Evolutionary conservation across 1,284 basidiomycete species (phyloP).

Genomic region (Ganoderma lingzhi): DNA sequence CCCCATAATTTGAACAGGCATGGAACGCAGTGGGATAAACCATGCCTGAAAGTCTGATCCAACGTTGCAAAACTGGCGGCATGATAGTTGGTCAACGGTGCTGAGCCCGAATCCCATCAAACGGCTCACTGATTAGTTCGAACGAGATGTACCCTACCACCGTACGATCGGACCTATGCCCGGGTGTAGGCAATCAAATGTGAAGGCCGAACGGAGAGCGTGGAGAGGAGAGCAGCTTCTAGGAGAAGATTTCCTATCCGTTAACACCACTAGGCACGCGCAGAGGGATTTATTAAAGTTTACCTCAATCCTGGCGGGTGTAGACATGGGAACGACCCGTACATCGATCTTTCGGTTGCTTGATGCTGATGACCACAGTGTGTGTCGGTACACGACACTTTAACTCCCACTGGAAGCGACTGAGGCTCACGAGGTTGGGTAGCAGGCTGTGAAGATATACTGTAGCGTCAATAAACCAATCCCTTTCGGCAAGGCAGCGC

Average conservation of each 20-base stretch:
- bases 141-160: too few relatives aligned
- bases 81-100: neutral
- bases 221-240: neutral
- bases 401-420: neutral
- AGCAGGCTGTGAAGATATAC: neutral
- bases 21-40: too few relatives aligned
- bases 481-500: neutral
- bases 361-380: conserved; percentile 4
- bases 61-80: too few relatives aligned
- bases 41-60: too few relatives aligned
- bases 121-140: neutral
- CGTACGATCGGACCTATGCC: neutral
- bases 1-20: too few relatives aligned
- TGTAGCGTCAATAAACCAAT: neutral
- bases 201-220: neutral
- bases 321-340: neutral
- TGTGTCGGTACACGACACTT: neutral
- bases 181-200: neutral
- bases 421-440: neutral
- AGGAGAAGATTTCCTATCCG: neutral
- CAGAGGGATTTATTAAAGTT: neutral
- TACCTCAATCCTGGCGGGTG: neutral
- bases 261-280: neutral
- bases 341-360: neutral
- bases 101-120: neutral